These are phyloP conservation scores for Xylariaceae sp. DNA, from an alignment of 2,329 filamentous ascomycete species.

Conservation along the genomic window DNA sequence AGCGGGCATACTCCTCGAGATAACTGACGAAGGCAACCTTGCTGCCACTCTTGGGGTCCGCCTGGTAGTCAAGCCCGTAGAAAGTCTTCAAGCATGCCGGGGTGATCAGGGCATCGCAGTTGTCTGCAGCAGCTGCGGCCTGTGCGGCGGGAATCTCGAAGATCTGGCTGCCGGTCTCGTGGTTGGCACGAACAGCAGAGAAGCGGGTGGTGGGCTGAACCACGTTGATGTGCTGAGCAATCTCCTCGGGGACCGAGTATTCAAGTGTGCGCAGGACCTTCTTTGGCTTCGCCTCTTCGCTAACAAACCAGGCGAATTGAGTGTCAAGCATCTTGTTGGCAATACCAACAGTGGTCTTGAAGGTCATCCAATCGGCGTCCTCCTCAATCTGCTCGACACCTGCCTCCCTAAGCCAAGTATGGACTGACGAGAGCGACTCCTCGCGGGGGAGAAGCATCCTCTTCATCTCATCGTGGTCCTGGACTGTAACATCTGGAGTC, in stretches of 20 bases:
- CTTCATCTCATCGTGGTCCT: slow-evolving; percentile 35
- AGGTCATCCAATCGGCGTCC: slow-evolving; percentile 31
- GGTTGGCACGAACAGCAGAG: slow-evolving; percentile 26
- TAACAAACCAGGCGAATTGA: slow-evolving; percentile 31
- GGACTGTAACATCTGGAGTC: slow-evolving; percentile 14
- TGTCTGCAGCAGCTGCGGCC: not conserved
- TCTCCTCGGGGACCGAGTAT: slow-evolving; percentile 27
- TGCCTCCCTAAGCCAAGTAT: slow-evolving; percentile 27
- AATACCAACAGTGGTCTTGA: slow-evolving; percentile 33
- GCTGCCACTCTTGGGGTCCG: slow-evolving; percentile 30
- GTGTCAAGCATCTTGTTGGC: slow-evolving; percentile 34
- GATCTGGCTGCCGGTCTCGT: slow-evolving; percentile 20
- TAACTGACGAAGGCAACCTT: slow-evolving; percentile 32
- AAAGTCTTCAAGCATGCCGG: slow-evolving; percentile 27
- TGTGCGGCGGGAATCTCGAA: slow-evolving; percentile 4
- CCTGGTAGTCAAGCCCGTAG: slow-evolving; percentile 29
- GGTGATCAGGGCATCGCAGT: slow-evolving; percentile 30
- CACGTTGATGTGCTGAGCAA: slow-evolving; percentile 30
- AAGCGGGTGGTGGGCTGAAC: slow-evolving; percentile 35
- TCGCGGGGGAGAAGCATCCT: slow-evolving; percentile 32
- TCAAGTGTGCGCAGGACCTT: slow-evolving; percentile 31
- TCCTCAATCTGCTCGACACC: slow-evolving; percentile 27
- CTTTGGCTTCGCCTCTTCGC: slow-evolving; percentile 27
- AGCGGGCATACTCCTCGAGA: slow-evolving; percentile 33
- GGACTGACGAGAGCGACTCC: slow-evolving; percentile 30